Evolutionary conservation across 192 early-diverging fungal species (phyloP), one percentile per base, ranked within the genome.

Genomic region (Coemansia sp.): DNA sequence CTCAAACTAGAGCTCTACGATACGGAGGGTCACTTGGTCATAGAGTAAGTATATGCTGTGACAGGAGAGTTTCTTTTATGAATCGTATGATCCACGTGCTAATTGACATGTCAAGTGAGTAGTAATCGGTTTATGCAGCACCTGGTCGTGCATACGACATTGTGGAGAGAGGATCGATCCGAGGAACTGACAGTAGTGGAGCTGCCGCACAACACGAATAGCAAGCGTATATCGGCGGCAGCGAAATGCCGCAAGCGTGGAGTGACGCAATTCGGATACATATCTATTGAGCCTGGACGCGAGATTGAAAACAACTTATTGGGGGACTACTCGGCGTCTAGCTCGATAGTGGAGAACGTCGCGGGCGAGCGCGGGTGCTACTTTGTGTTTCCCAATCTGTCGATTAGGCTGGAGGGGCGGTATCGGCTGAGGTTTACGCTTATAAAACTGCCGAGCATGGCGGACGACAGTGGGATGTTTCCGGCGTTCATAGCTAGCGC

Each of bases 311-410:
- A 81, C 65, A 81, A 81, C 16, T 29, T 81, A 3, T 56, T 81
- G 40, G 79, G 79, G 19, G 79, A 81, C 34, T 71, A 76, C 41
- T 59, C 79, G 5, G 79, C 79, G 5, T 73, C 74, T 10, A 73
- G 70, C 68, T 73, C 68, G 37, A 73, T 81, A 44, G 79, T 81
- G 13, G 79, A 81, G 42, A 71, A 81, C 31, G 74, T 76, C 36
- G 62, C 34, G 41, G 88, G 88, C 35, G 82, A 88, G 66, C 81
- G 81, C 8, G 90, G 92, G 2, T 88, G 88, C 60, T 93, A 88
- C 69, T 93, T 93, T 84, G 89, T 88, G 42, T 93, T 91, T 68
- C 89, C 92, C 5, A 90, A 93, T 63, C 69, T 93, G 41, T 89
- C 88, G 34, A 91, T 93, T 35, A 83, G 90, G 5, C 89, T 89